These are phyloP conservation scores for Chytridiales sp. DNA, from an alignment of 371 early-diverging fungal species.

Conservation along the genomic window DNA sequence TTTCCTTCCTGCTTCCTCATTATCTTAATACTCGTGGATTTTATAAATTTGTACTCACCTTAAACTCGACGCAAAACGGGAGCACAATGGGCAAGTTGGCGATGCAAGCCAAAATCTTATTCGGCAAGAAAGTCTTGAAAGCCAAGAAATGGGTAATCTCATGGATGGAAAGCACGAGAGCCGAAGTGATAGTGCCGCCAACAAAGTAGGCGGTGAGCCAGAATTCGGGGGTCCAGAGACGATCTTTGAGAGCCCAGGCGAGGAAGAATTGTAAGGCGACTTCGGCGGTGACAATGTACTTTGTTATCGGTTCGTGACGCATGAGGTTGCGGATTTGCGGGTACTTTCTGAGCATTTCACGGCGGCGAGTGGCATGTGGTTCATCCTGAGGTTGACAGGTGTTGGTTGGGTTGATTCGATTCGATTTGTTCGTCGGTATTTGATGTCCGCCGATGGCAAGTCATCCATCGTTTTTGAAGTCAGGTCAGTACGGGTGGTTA, in stretches of 20 bases:
- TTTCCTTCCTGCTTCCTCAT: too few relatives aligned
- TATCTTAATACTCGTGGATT: too few relatives aligned
- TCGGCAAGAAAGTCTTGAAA: conserved; percentile 63
- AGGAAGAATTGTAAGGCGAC: conserved; percentile 72
- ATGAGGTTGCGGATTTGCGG: conserved; percentile 81
- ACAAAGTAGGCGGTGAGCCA: conserved; percentile 72
- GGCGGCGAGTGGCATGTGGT: conserved; percentile 90
- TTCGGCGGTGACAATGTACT: conserved; percentile 64
- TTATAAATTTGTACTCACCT: conserved; percentile 18
- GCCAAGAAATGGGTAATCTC: conserved; percentile 88
- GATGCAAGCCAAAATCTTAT: conserved; percentile 78
- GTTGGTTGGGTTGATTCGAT: too few relatives aligned
- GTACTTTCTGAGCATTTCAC: conserved; percentile 78
- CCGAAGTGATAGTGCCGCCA: conserved; percentile 79
- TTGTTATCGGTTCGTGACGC: conserved; percentile 79
- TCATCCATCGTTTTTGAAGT: too few relatives aligned
- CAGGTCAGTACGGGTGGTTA: too few relatives aligned
- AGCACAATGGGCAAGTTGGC: conserved; percentile 82
- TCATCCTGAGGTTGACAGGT: too few relatives aligned
- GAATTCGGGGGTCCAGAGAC: conserved; percentile 46
- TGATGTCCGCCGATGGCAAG: too few relatives aligned
- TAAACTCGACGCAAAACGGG: conserved; percentile 49
- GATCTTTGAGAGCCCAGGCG: conserved; percentile 75
- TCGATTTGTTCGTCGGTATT: too few relatives aligned
- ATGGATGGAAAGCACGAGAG: conserved; percentile 75